Evolutionary conservation across 163 green algal species (phyloP), one percentile per base, ranked within the genome.

Genomic region (Scenedesmus sp.): DNA sequence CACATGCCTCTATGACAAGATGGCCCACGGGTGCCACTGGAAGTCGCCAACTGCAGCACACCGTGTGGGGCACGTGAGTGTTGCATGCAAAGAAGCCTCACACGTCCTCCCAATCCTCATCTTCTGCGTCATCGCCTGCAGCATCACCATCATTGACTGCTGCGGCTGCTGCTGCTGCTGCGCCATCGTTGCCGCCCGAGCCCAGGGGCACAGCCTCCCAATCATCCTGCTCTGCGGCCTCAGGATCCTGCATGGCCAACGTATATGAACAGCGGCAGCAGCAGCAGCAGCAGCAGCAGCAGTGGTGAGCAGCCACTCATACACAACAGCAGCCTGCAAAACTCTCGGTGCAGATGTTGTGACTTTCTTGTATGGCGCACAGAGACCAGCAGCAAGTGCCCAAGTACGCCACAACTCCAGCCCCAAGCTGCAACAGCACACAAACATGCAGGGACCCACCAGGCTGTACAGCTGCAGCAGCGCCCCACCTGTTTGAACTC

Each of bases 21-120:
- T n/a, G n/a, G n/a, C n/a, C n/a, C n/a, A n/a, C n/a, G n/a, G n/a
- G n/a, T n/a, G n/a, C n/a, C n/a, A n/a, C n/a, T n/a, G n/a, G n/a
- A n/a, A n/a, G n/a, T n/a, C n/a, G n/a, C n/a, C n/a, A n/a, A n/a
- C n/a, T n/a, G n/a, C n/a, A n/a, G n/a, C n/a, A n/a, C n/a, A n/a
- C n/a, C n/a, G n/a, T n/a, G n/a, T n/a, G n/a, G n/a, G n/a, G n/a
- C n/a, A n/a, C n/a, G n/a, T n/a, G n/a, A n/a, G n/a, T n/a, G n/a
- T n/a, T n/a, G n/a, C n/a, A n/a, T n/a, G n/a, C n/a, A n/a, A n/a
- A n/a, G n/a, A n/a, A 40, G 37, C 20, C n/a, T 83, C 59, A 70
- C 5, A 88, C 83, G 59, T 88, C 83, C 20, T 88, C 83, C 83
- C 83, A 88, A 35, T 88, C 83, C 22, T 88, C 83, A 7, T 88